Base-by-base conservation (phyloP, 768 basidiomycete species). In the Astraeus odoratus region DNA sequence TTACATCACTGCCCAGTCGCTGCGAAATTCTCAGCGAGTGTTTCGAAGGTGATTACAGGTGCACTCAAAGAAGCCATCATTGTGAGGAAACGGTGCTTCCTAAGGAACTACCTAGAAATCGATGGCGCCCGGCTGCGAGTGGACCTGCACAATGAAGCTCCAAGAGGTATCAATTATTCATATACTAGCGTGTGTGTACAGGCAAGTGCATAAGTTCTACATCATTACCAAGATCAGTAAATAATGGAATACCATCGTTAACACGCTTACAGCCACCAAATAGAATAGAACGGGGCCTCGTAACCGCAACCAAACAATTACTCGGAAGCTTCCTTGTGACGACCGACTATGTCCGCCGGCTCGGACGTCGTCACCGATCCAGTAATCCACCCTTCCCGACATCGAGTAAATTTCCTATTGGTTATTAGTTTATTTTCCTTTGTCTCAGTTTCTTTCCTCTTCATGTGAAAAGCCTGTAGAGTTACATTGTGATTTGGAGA, bases 1-100 rank as follows among this genome's bases (percentile, higher is more conserved):
- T n/a, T n/a, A n/a, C n/a, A n/a, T n/a, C n/a, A n/a, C n/a, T n/a
- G 71, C 18, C 95, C 74, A 3, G 67, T 64, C 0, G 93, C 78
- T 2, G 94, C 80, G 39, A 76, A 57, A 50, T 67, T 77, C 60
- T 92, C 90, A 2, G 70, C 79, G 0, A 90, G 91, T 0, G 90
- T 76, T 69, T 96, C 92, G 56, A 95, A 94, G 0, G 90, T 77
- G 9, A 99, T 87, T 13, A 86, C 86, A 0, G 95, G 95, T 3
- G 72, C 80, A n/a, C 95, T 95, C 57, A 97, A 99, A 0, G 95
- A 93, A 2, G 79, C 71, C 0, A 88, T 92, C 6, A 97, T 68
- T 4, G 75, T 0, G 90, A 80, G 2, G 93, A 82, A 16, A 98
- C 66, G 0, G 86, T 72, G 0, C 95, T 95, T 15, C 95, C 95